Conservation (phyloP, 1,284 basidiomycete species). For the Sanghuangporus weigelae region DNA sequence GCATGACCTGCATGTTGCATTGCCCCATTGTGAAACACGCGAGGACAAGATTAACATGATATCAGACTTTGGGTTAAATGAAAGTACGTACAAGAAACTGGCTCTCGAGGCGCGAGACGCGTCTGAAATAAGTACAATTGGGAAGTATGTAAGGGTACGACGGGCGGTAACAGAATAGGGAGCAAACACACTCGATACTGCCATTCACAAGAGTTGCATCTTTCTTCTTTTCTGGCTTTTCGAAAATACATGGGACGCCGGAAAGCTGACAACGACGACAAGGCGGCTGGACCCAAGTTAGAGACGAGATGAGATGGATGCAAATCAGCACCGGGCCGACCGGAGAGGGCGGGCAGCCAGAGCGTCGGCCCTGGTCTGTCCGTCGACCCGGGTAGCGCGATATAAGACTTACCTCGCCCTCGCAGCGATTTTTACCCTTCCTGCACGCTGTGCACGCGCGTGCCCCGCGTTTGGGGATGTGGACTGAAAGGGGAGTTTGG, state of each 20-base stretch:
- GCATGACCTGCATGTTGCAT: slow-evolving; percentile 59
- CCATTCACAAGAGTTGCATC: slow-evolving; percentile 45
- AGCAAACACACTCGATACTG: slow-evolving; percentile 57
- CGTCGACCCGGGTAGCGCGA: slow-evolving; percentile 18
- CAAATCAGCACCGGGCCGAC: slow-evolving; percentile 54
- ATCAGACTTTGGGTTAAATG: slow-evolving; percentile 2
- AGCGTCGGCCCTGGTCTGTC: slow-evolving; percentile 11
- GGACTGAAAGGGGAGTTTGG: slow-evolving; percentile 27
- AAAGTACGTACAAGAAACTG: slow-evolving; percentile 62
- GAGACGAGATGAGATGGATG: slow-evolving; percentile 21
- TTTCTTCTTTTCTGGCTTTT: slow-evolving; percentile 86
- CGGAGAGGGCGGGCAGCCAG: slow-evolving; percentile 33
- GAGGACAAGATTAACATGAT: neutral
- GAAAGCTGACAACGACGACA: slow-evolving; percentile 86
- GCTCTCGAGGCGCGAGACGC: slow-evolving; percentile 75
- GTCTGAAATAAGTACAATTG: slow-evolving; percentile 38
- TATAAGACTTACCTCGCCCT: slow-evolving; percentile 65
- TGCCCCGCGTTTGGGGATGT: slow-evolving; percentile 77
- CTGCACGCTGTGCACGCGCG: slow-evolving; percentile 78
- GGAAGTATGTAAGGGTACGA: slow-evolving; percentile 14
- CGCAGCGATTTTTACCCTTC: slow-evolving; percentile 90
- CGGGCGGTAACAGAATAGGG: slow-evolving; percentile 17
- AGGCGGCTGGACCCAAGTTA: slow-evolving; percentile 50
- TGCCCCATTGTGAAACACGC: neutral
- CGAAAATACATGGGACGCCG: slow-evolving; percentile 83